Percentiles rank a stretch among this genome's conserved stretches.
phyloP scores from a whole-genome alignment of 2,329 filamentous ascomycete genomes.

The Alternaria ventricosa region DNA sequence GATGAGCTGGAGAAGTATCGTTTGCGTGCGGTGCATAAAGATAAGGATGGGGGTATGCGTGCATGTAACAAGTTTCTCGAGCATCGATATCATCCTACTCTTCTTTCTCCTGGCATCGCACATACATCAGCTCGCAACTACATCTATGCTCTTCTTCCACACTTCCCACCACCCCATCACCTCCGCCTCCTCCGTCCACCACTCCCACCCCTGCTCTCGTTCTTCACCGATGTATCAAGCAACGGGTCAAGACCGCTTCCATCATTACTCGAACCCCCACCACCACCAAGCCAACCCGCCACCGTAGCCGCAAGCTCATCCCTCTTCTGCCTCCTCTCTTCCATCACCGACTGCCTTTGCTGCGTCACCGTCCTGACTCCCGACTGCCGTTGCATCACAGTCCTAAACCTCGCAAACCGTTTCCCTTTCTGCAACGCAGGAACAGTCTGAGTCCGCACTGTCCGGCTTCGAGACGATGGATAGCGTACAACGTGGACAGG shows the following conservation, averaged over 20 bases:
- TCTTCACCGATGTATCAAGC: fast-evolving
- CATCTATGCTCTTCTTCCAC: neutral
- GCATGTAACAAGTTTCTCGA: fast-evolving
- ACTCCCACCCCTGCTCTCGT: neutral
- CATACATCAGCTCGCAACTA: neutral
- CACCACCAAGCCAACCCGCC: constrained; percentile 2
- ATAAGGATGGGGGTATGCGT: neutral
- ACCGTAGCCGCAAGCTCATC: neutral
- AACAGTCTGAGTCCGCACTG: neutral
- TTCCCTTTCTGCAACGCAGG: neutral
- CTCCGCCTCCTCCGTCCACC: neutral
- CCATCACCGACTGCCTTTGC: neutral
- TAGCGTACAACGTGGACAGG: neutral
- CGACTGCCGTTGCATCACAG: neutral
- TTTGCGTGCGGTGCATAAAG: neutral
- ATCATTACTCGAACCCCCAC: neutral
- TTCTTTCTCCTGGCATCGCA: neutral
- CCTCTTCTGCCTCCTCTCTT: neutral
- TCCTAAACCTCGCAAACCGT: neutral
- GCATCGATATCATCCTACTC: neutral
- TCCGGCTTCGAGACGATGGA: neutral
- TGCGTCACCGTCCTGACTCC: neutral
- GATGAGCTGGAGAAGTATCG: neutral
- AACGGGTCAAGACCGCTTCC: neutral
- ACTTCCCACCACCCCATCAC: too few relatives aligned